These are phyloP conservation scores for Penicillium sp. DNA, from an alignment of 2,329 filamentous ascomycete species.

Conservation along the genomic window DNA sequence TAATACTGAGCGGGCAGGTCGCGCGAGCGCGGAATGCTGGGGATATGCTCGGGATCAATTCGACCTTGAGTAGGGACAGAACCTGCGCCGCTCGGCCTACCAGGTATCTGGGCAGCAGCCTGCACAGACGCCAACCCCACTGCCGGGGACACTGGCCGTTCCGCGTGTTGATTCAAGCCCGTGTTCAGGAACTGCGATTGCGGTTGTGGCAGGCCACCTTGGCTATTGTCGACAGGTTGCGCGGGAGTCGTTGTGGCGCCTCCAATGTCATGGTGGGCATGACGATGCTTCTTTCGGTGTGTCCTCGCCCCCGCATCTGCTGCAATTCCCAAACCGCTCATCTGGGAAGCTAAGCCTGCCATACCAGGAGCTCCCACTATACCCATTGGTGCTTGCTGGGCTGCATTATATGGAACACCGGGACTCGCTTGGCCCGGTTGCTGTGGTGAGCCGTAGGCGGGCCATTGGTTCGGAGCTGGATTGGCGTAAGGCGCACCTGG, in stretches of 20 bases:
- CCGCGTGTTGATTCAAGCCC: constrained; percentile 40
- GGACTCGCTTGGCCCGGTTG: constrained; percentile 26
- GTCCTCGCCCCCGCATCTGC: constrained; percentile 46
- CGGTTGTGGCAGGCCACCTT: constrained; percentile 51
- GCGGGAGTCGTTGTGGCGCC: constrained; percentile 53
- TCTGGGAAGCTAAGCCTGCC: constrained; percentile 57
- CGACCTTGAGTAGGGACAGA: constrained; percentile 65
- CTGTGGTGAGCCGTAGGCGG: constrained; percentile 30
- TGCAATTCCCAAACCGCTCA: constrained; percentile 71
- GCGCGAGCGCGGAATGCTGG: constrained; percentile 80
- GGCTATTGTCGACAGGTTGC: constrained; percentile 67
- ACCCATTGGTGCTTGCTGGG: constrained; percentile 26
- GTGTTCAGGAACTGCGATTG: constrained; percentile 60
- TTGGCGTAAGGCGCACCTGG: constrained; percentile 37
- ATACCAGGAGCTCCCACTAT: constrained; percentile 33
- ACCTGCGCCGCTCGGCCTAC: constrained; percentile 46
- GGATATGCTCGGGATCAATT: constrained; percentile 88
- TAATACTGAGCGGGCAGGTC: constrained; percentile 81
- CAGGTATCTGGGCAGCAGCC: constrained; percentile 26
- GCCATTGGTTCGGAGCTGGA: constrained; percentile 32
- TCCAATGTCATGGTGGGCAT: constrained; percentile 83
- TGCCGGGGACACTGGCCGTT: constrained; percentile 29
- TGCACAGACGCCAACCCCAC: constrained; percentile 24
- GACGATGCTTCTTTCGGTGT: constrained; percentile 85
- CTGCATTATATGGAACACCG: constrained; percentile 28